Conservation (phyloP, 2,329 filamentous ascomycete genomes). For the Monosporascus sp. region DNA sequence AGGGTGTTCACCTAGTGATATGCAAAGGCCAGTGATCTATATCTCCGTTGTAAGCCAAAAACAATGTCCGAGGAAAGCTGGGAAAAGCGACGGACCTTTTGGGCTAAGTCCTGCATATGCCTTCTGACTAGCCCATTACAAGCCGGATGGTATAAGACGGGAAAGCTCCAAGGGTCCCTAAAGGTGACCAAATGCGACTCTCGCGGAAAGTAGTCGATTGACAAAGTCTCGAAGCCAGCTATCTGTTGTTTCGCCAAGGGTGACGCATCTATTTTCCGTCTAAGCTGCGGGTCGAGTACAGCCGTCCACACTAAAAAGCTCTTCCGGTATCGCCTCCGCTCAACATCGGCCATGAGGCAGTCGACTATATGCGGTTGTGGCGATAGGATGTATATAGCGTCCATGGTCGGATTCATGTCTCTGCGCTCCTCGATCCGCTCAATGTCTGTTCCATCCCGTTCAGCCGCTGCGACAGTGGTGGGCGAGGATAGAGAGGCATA, state of each 20-base stretch:
- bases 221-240: slow-evolving; percentile 73
- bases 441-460: slow-evolving; percentile 59
- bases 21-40: slow-evolving; percentile 80
- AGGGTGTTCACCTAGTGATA: slow-evolving; percentile 89
- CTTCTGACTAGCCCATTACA: slow-evolving; percentile 79
- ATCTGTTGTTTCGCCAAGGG: slow-evolving; percentile 66
- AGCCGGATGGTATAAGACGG: slow-evolving; percentile 80
- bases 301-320: slow-evolving; percentile 80
- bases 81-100: slow-evolving; percentile 58
- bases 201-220: slow-evolving; percentile 82
- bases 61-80: background rate
- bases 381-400: slow-evolving; percentile 88
- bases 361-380: slow-evolving; percentile 86
- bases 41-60: slow-evolving; percentile 9
- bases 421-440: slow-evolving; percentile 87
- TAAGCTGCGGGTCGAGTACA: slow-evolving; percentile 64
- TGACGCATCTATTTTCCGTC: slow-evolving; percentile 69
- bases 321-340: slow-evolving; percentile 73
- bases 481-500: slow-evolving; percentile 39
- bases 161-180: slow-evolving; percentile 92
- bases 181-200: slow-evolving; percentile 92
- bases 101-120: slow-evolving; percentile 79
- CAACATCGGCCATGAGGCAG: slow-evolving; percentile 88
- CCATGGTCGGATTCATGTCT: slow-evolving; percentile 79
- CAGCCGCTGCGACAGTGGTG: slow-evolving; percentile 17